Base-by-base conservation (phyloP, 495 filamentous ascomycete species). In the Astrocystis sublimbata region DNA sequence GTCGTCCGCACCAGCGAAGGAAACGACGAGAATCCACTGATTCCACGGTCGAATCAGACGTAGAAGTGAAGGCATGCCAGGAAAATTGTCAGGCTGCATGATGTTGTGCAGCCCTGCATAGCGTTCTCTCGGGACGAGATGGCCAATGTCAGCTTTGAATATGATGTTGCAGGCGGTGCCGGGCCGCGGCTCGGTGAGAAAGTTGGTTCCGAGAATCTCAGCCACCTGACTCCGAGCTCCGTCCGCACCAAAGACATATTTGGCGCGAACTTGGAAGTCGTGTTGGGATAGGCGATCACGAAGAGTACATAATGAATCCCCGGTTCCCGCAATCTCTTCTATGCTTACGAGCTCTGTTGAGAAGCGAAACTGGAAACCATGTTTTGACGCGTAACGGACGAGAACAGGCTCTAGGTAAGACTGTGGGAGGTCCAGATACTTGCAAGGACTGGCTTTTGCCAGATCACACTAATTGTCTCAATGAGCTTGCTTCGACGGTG, bases 21-120 rank as follows among this genome's bases (percentile, higher is more conserved):
- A 73, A n/a, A 79, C 63, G 58, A 84, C 81, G 46, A 85, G 79
- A 68, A 86, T 75, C 83, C 83, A 83, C 65, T 85, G 76, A 65
- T 81, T 62, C 82, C 81, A 86, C 1, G 82, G 77, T 68, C 81
- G 82, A 2, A 86, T 79, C 79, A 86, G 81, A 23, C 83, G 67
- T 4, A 76, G 63, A 47, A 81, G 75, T 13, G 65, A 61, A 13
- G 68, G 67, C 76, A 79, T 80, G 0, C 73, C 78, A 64, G 74
- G 81, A 0, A 63, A 63, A 3, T 75, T 75, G 23, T 83, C 79
- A 1, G 82, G 81, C 50, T 78, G 73, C 55, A 85, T 70, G 33
- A 83, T 70, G 75, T 78, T 83, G 59, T 86, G 83, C 1, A 86
- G 72, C 66, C 83, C 83, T 0, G 81, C 82, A 9, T 69, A 72